Conservation (phyloP, 2,329 filamentous ascomycete species). For the Cladosporium sp. region DNA sequence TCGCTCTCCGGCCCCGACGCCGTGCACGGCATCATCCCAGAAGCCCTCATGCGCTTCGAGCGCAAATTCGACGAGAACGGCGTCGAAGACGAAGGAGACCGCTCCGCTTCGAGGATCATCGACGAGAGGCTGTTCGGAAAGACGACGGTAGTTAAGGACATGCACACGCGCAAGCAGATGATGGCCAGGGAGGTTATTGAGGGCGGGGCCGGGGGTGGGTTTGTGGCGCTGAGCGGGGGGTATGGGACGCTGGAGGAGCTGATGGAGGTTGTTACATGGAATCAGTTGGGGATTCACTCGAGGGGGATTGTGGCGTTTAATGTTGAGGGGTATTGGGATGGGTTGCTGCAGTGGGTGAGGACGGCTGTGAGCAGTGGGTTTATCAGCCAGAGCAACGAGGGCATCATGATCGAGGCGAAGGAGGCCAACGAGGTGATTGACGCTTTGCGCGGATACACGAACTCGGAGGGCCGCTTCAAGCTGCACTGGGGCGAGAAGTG, state of each 20-base stretch:
- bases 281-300: constrained; percentile 90
- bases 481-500: constrained; percentile 75
- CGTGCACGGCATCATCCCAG: constrained; percentile 93
- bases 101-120: constrained; percentile 49
- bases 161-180: constrained; percentile 93
- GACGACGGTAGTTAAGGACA: constrained; percentile 88
- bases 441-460: constrained; percentile 71
- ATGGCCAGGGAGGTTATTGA: constrained; percentile 88
- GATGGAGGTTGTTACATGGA: constrained; percentile 87
- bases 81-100: constrained; percentile 46
- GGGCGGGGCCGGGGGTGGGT: constrained; percentile 80
- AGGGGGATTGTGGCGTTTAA: constrained; percentile 80
- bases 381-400: constrained; percentile 66
- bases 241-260: constrained; percentile 97
- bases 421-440: constrained; percentile 71
- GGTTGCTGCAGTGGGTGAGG: constrained; percentile 77
- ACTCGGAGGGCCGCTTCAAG: constrained; percentile 73
- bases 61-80: constrained; percentile 53
- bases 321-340: constrained; percentile 89
- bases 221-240: constrained; percentile 83
- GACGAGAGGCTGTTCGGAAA: constrained; percentile 70
- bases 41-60: constrained; percentile 78
- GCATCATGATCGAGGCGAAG: constrained; percentile 76
- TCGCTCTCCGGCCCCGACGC: constrained; percentile 74
- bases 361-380: constrained; percentile 76